Evolutionary conservation across 169 alveolate genomes (phyloP), one percentile per base, ranked within the genome.

Genomic region (Eimeria acervulina): DNA sequence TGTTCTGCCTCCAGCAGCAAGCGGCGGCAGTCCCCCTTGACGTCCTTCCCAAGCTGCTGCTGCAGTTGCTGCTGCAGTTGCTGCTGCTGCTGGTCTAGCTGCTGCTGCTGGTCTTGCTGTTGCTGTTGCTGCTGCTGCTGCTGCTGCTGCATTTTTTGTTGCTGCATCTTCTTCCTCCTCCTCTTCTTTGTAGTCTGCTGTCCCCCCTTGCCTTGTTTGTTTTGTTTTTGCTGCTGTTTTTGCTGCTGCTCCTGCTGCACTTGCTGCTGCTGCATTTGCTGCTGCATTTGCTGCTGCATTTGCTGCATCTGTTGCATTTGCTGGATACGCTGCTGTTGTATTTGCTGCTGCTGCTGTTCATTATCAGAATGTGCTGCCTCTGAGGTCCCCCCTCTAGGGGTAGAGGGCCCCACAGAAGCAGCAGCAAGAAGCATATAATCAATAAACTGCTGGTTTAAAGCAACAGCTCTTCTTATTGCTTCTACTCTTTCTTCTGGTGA

Each of bases 361-460:
- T 61, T 47, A 8, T 21, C 55, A 23, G 94, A n/a, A 7, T 76
- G n/a, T 70, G 74, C 55, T 17, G 68, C 70, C n/a, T 21, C 66
- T 76, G 51, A 38, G 3, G 17, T 26, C n/a, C 38, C 93, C 36
- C 55, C 94, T 26, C 31, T 6, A 7, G 74, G 83, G 15, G 72
- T 76, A 51, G 38, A 74, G 6, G 95, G 95, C 44, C 68, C 63
- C n/a, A 80, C 90, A 33, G 63, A 80, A 7, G 90, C 90, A 80
- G 90, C 90, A 47, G 95, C 95, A 17, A 90, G 81, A 17, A 94
- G 96, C 83, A 95, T 44, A 10, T 88, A n/a, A 63, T 95, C 89
- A 52, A 95, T 74, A 59, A 95, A 95, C 52, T 88, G 81, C n/a
- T 95, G 97, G 76, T 95, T 95, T 28, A 47, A 28, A 44, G 80